Evolutionary conservation across 306 rosid genomes (phyloP).

Genomic region (Abrus precatorius): DNA sequence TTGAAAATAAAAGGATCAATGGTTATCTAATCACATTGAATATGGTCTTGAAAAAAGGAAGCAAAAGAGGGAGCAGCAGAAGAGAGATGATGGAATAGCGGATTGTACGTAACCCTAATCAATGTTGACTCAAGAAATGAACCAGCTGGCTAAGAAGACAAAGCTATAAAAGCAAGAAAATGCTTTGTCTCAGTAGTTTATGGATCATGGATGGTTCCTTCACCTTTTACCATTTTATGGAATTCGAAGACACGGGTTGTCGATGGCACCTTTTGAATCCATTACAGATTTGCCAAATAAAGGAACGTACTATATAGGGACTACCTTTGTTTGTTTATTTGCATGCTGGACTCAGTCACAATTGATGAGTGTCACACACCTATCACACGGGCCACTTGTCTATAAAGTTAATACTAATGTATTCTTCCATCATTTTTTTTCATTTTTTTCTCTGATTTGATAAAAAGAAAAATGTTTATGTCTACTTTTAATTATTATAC

Average conservation of each 20-base stretch:
- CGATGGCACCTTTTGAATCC: not conserved
- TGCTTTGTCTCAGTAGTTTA: not conserved
- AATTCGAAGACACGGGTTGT: not conserved
- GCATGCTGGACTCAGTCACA: not conserved
- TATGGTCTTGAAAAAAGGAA: slow-evolving; percentile 1
- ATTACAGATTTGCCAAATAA: not conserved
- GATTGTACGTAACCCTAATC: not conserved
- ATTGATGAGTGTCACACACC: not conserved
- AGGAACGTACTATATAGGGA: not conserved
- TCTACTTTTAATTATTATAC: too few relatives aligned
- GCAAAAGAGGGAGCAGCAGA: not conserved
- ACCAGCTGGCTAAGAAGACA: slow-evolving; percentile 42
- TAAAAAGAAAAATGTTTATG: too few relatives aligned
- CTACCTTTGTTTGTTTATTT: not conserved
- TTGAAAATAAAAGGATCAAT: not conserved
- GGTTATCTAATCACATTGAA: slow-evolving; percentile 29
- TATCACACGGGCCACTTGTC: not conserved
- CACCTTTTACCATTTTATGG: not conserved
- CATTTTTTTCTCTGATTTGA: too few relatives aligned
- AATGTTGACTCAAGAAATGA: not conserved
- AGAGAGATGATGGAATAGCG: not conserved
- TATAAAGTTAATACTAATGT: not conserved
- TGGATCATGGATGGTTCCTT: not conserved
- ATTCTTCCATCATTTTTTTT: too few relatives aligned
- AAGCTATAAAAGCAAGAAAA: not conserved